A percentile compares a stretch with the other conserved stretches of the same genome.
These are phyloP conservation scores for Hirsutella rhossiliensis DNA, from an alignment of 2,329 filamentous ascomycete species.

Conservation along the genomic window DNA sequence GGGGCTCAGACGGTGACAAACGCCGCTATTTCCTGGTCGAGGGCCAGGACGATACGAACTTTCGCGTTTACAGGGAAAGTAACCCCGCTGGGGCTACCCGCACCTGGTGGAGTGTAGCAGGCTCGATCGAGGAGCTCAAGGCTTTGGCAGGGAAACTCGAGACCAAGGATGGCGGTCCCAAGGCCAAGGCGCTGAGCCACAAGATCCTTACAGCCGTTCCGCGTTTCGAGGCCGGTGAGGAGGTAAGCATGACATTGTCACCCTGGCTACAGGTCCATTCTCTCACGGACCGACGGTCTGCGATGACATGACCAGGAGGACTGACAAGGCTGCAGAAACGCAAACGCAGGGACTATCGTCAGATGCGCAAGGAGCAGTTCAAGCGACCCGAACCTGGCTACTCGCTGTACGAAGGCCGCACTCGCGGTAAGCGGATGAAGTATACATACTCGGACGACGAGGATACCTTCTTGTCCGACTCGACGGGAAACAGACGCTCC, in stretches of 20 bases:
- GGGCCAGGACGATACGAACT: conserved; percentile 85
- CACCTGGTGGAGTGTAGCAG: conserved; percentile 89
- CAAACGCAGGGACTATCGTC: conserved; percentile 81
- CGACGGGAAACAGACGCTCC: conserved; percentile 49
- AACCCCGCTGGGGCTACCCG: conserved; percentile 64
- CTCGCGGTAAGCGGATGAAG: conserved; percentile 87
- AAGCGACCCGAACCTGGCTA: conserved; percentile 78
- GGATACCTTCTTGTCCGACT: conserved; percentile 55
- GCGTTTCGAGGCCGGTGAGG: conserved; percentile 85
- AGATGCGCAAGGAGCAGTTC: conserved; percentile 77
- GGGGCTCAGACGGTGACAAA: conserved; percentile 83
- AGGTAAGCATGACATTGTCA: conserved; percentile 39
- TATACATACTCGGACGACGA: conserved; percentile 94
- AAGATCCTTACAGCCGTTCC: conserved; percentile 72
- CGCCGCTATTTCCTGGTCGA: conserved; percentile 90
- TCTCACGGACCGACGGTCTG: background rate
- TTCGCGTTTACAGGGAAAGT: conserved; percentile 88
- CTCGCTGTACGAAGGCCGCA: conserved; percentile 91
- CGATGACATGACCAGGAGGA: background rate
- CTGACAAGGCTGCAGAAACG: conserved; percentile 55
- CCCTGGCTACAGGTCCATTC: background rate
- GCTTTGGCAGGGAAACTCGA: conserved; percentile 64
- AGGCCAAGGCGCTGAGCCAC: conserved; percentile 65
- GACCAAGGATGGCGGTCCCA: conserved; percentile 64
- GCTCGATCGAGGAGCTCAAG: conserved; percentile 76